phyloP scores from a whole-genome alignment of 345 rosid genomes.

The Syzygium oleosum region DNA sequence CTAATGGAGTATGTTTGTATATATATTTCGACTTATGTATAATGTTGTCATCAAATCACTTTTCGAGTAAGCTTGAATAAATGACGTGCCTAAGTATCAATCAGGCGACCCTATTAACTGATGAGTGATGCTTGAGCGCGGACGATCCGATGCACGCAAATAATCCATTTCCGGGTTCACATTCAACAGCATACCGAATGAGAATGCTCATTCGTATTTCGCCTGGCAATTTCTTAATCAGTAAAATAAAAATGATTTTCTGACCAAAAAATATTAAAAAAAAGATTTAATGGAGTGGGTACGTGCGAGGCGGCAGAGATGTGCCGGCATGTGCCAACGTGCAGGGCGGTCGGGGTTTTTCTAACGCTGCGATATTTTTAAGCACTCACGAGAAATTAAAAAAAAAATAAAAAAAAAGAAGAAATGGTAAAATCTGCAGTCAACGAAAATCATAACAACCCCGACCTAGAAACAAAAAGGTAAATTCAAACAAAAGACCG shows the following conservation, averaged over 20 bases:
- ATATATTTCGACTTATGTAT: background rate
- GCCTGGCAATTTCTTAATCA: background rate
- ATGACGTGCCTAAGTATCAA: rapidly evolving
- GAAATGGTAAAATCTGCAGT: background rate
- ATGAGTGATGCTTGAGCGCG: rapidly evolving
- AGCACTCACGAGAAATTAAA: background rate
- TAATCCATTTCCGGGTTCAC: too few relatives aligned
- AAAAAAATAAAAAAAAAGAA: background rate
- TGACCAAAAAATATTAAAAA: background rate
- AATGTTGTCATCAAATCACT: background rate
- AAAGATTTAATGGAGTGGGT: background rate
- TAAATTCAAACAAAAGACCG: background rate
- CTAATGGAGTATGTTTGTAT: background rate
- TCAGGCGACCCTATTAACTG: background rate
- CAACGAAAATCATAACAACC: background rate
- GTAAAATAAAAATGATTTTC: background rate
- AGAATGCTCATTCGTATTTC: background rate
- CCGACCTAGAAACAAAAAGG: background rate
- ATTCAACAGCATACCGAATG: too few relatives aligned
- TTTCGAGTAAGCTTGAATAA: background rate
- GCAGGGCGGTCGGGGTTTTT: background rate
- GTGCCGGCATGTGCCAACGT: background rate
- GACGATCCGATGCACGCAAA: background rate
- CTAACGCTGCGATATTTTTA: background rate
- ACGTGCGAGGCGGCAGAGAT: background rate